A percentile compares a stretch with the other conserved stretches of the same genome.
Evolutionary conservation across 768 basidiomycete species (phyloP).

Genomic region (Trametes gibbosa): DNA sequence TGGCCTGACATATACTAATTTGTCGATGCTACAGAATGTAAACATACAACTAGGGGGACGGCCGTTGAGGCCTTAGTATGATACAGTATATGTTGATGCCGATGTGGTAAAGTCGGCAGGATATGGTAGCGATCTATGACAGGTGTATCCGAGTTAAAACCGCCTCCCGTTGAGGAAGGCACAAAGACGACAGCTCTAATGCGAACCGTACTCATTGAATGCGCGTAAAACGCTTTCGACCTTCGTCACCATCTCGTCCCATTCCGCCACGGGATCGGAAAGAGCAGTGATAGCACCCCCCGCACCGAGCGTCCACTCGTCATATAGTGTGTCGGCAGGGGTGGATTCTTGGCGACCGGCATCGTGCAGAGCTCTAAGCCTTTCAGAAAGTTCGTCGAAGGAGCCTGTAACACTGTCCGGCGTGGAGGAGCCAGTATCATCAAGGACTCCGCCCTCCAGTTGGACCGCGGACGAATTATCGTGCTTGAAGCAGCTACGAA

Average conservation of each 20-base stretch:
- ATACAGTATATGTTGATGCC: conserved; percentile 11
- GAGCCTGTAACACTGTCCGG: background rate
- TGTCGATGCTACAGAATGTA: background rate
- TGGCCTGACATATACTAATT: background rate
- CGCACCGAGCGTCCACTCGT: conserved; percentile 80
- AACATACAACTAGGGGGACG: background rate
- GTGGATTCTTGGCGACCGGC: background rate
- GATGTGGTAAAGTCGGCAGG: conserved; percentile 18
- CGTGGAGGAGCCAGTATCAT: background rate
- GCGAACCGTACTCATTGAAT: conserved; percentile 37
- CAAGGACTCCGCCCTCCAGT: background rate
- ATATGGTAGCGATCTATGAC: background rate
- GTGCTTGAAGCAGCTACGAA: conserved; percentile 86
- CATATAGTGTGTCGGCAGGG: conserved; percentile 23
- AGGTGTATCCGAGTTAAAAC: background rate
- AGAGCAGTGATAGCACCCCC: conserved; percentile 97
- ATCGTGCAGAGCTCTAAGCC: background rate
- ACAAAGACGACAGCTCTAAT: background rate
- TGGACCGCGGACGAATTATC: conserved; percentile 34
- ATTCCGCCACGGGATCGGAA: conserved; percentile 80
- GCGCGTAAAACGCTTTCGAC: conserved; percentile 71
- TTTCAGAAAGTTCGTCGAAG: background rate
- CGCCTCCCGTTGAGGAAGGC: conserved; percentile 1
- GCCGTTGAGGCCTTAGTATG: conserved; percentile 19
- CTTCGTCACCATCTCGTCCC: conserved; percentile 94